Evolutionary conservation across 176 grass and related monocot genomes (phyloP).

Genomic region (Cenchrus fungigraminus): DNA sequence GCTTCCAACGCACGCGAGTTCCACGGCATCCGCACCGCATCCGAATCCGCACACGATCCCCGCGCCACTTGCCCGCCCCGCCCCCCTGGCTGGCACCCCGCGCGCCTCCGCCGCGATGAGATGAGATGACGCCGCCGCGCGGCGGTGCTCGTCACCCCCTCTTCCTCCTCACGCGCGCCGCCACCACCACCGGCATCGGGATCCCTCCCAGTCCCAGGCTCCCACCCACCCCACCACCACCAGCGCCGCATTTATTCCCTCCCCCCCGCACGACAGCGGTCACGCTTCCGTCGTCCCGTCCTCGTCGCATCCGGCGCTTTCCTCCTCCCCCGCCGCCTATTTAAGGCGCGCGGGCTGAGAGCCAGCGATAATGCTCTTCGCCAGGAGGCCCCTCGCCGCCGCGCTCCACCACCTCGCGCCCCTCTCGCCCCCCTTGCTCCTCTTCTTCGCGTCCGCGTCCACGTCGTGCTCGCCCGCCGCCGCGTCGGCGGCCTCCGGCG

Average conservation of each 20-base stretch:
- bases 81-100: not conserved
- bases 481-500: slow-evolving; percentile 5
- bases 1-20: slow-evolving; percentile 51
- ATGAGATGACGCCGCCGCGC: slow-evolving; percentile 49
- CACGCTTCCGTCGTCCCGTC: slow-evolving; percentile 24
- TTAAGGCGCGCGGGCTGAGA: slow-evolving; percentile 29
- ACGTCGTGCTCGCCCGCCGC: slow-evolving; percentile 24
- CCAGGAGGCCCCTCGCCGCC: slow-evolving; percentile 62
- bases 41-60: slow-evolving; percentile 48
- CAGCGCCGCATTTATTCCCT: slow-evolving; percentile 39
- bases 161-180: not conserved
- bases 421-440: slow-evolving; percentile 43
- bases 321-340: slow-evolving; percentile 42
- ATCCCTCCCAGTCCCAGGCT: not conserved
- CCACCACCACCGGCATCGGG: not conserved
- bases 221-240: not conserved
- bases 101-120: slow-evolving; percentile 11
- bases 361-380: slow-evolving; percentile 60
- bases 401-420: slow-evolving; percentile 41
- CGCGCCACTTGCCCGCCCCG: slow-evolving; percentile 39
- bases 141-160: slow-evolving; percentile 27
- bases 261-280: slow-evolving; percentile 17
- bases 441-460: slow-evolving; percentile 48
- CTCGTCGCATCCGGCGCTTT: slow-evolving; percentile 32
- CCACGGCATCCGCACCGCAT: slow-evolving; percentile 42